These are phyloP conservation scores for Dryas alaskensis DNA, from an alignment of 306 rosid species.

Conservation along the genomic window DNA sequence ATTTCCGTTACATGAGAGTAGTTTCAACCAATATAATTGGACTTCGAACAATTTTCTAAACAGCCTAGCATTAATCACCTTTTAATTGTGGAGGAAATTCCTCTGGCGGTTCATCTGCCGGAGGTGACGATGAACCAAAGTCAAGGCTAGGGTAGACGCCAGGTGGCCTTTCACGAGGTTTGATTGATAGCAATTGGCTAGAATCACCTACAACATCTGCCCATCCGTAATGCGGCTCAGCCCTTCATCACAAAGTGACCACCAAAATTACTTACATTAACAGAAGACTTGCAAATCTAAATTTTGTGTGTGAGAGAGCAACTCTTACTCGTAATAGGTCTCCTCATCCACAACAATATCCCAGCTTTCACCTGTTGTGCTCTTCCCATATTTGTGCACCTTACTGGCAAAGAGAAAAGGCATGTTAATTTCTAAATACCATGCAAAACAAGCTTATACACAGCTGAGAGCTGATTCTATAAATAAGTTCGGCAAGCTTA, in stretches of 20 bases:
- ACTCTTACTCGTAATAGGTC: conserved; percentile 84
- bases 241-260: conserved; percentile 47
- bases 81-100: conserved; percentile 50
- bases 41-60: conserved; percentile 25
- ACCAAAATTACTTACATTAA: conserved; percentile 8
- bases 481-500: conserved; percentile 6
- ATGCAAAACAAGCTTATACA: background rate
- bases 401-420: conserved; percentile 59
- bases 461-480: background rate
- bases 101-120: conserved; percentile 40
- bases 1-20: conserved; percentile 21
- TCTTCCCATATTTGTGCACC: conserved; percentile 96
- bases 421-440: conserved; percentile 4
- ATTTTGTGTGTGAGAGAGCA: background rate
- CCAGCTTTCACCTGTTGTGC: conserved; percentile 97
- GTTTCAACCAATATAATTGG: conserved; percentile 25
- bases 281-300: background rate
- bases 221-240: conserved; percentile 98
- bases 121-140: conserved; percentile 50
- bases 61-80: conserved; percentile 23
- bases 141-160: conserved; percentile 74
- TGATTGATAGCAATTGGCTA: conserved; percentile 77
- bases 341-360: conserved; percentile 92
- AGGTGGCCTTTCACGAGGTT: conserved; percentile 76
- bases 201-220: conserved; percentile 95